phyloP scores from a whole-genome alignment of 169 alveolate species.

The Amoebophrya sp. region DNA sequence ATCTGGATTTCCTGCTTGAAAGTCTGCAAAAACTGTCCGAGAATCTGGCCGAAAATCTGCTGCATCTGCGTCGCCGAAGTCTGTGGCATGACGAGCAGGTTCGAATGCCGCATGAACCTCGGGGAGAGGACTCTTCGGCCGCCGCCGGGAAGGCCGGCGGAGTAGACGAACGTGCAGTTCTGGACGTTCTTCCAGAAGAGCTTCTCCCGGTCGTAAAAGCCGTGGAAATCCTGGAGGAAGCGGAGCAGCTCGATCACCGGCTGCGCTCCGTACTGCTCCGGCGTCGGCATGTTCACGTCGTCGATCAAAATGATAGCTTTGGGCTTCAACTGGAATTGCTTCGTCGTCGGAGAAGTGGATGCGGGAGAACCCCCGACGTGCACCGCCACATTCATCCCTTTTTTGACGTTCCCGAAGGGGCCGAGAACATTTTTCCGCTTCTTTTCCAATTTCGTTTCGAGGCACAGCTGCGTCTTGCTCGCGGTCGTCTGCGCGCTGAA shows the following conservation, averaged over 20 bases:
- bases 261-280: slow-evolving; percentile 79
- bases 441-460: slow-evolving; percentile 70
- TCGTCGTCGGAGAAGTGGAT: slow-evolving; percentile 81
- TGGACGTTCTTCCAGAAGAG: slow-evolving; percentile 74
- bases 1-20: slow-evolving; percentile 73
- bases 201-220: slow-evolving; percentile 77
- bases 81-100: slow-evolving; percentile 73
- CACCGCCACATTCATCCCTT: too few relatives aligned
- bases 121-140: slow-evolving; percentile 79
- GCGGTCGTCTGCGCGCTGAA: slow-evolving; percentile 78
- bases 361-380: too few relatives aligned
- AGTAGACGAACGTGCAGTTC: slow-evolving; percentile 70
- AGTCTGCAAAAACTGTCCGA: slow-evolving; percentile 67
- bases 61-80: slow-evolving; percentile 72
- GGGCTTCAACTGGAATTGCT: slow-evolving; percentile 67
- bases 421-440: slow-evolving; percentile 70
- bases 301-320: slow-evolving; percentile 78
- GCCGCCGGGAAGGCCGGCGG: slow-evolving; percentile 85
- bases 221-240: slow-evolving; percentile 78
- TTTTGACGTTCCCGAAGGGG: slow-evolving; percentile 76
- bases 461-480: slow-evolving; percentile 63
- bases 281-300: slow-evolving; percentile 84
- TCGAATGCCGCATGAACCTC: slow-evolving; percentile 79
- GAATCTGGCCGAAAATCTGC: slow-evolving; percentile 72
- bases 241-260: slow-evolving; percentile 84